Evolutionary conservation across 768 basidiomycete genomes (phyloP), one percentile per base, ranked within the genome.

Genomic region (Lactarius hengduanensis): DNA sequence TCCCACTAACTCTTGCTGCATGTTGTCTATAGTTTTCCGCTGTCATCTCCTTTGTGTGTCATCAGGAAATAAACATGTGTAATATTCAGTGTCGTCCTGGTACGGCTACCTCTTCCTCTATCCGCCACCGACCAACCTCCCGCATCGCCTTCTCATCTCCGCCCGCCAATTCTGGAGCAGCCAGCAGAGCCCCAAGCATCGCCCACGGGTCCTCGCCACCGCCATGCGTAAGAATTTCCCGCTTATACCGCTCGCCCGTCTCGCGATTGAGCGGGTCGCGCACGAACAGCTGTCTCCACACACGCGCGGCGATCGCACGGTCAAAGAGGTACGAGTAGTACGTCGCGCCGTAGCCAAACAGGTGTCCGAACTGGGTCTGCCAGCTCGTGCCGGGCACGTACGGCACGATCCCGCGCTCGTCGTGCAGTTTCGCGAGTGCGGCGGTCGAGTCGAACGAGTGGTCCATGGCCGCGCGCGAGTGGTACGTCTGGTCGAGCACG

Each of bases 251-350:
- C 73, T 98, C 94, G 0, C 97, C 97, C 2, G 83, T 80, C 41
- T 83, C 83, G 18, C 96, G 79, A 62, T 82, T 81, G 18, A 98
- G 76, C 0, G 93, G 91, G 54, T 91, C 81, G 0, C 71, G 67
- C 10, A 80, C 78, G 72, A 98, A 98, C 0, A 96, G 78, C 11
- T 85, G 83, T 11, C 79, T 76, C 91, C 93, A 99, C 0, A 98
- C 89, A n/a, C 90, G 84, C 7, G 91, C 91, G 0, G 97, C 96
- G 66, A 99, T 97, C 4, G 94, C 94, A 5, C 96, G 87, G 71
- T 98, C 97, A 70, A 99, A 96, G 15, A 98, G 82, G 74, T 99
- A 99, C 3, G 94, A 95, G 72, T 99, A 99, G 75, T 99, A 99
- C 0, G 94, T 97, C 16, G 96, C 95, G 6, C 96, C 96, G 71